Evolutionary conservation across 495 filamentous ascomycete species (phyloP).

Genomic region (Penicillium angulare): DNA sequence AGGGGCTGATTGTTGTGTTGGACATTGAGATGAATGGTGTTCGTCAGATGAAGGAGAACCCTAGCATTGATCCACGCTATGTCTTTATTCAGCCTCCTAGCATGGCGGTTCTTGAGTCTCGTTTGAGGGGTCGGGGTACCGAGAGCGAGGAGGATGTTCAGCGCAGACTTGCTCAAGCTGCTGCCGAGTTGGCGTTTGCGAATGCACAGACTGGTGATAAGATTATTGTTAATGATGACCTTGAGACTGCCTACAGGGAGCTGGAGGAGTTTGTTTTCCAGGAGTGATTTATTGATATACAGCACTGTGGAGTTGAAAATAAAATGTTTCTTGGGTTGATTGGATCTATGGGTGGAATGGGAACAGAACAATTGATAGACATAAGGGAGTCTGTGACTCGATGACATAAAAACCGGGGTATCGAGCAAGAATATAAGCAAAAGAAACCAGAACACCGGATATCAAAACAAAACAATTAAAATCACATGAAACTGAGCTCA

Average conservation of each 20-base stretch:
- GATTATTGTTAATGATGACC: constrained; percentile 78
- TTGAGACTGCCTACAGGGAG: constrained; percentile 75
- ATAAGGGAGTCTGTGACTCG: too few relatives aligned
- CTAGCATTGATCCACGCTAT: constrained; percentile 63
- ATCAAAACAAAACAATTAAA: neutral
- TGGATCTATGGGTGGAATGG: too few relatives aligned
- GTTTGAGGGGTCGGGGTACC: constrained; percentile 73
- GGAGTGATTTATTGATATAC: too few relatives aligned
- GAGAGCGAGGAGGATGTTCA: constrained; percentile 70
- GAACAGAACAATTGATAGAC: too few relatives aligned
- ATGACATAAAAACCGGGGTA: neutral
- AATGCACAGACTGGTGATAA: constrained; percentile 57
- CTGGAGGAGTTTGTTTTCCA: constrained; percentile 53
- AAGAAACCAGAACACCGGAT: neutral
- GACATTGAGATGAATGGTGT: constrained; percentile 80
- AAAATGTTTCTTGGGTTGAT: neutral
- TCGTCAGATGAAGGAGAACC: constrained; percentile 75
- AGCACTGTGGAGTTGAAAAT: too few relatives aligned
- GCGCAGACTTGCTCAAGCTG: constrained; percentile 70
- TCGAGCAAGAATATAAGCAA: neutral
- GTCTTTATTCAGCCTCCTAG: constrained; percentile 76
- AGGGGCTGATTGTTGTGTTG: constrained; percentile 47
- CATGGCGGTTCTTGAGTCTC: constrained; percentile 63
- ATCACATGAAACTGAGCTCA: constrained; percentile 42
- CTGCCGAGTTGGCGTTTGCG: constrained; percentile 74